Conservation (phyloP, 805 yeast species). For the Peterozyma xylosa region DNA sequence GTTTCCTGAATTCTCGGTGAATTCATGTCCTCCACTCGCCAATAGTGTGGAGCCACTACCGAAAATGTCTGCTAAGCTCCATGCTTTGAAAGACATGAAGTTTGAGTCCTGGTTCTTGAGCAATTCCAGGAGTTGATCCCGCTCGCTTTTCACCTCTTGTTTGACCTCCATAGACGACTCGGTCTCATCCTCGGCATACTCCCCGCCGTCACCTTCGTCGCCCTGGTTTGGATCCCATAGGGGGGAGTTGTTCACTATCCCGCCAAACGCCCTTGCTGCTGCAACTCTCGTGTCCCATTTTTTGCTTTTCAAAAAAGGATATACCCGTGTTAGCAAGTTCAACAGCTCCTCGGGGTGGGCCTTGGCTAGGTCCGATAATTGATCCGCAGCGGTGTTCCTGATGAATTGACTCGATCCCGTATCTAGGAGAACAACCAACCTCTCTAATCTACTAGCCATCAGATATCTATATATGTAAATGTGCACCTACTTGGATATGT, state of each 20-base stretch:
- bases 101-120: constrained; percentile 36
- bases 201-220: constrained; percentile 19
- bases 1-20: constrained; percentile 12
- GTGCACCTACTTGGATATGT: not conserved
- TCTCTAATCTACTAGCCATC: constrained; percentile 19
- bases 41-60: constrained; percentile 47
- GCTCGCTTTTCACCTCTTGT: constrained; percentile 18
- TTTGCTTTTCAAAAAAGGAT: constrained; percentile 73
- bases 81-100: constrained; percentile 39
- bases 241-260: constrained; percentile 72
- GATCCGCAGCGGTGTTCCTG: constrained; percentile 95
- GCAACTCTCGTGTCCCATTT: constrained; percentile 97
- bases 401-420: constrained; percentile 94
- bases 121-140: constrained; percentile 24
- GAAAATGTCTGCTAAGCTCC: constrained; percentile 41
- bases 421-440: constrained; percentile 49
- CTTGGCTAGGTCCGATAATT: constrained; percentile 86
- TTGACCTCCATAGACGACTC: constrained; percentile 10
- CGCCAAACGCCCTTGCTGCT: constrained; percentile 93
- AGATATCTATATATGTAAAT: not conserved
- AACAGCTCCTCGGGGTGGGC: constrained; percentile 91
- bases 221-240: constrained; percentile 77
- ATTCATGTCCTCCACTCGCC: constrained; percentile 52
- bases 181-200: constrained; percentile 13
- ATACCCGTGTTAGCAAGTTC: constrained; percentile 77